These are phyloP conservation scores for Aspergillus pseudoviridinutans DNA, from an alignment of 2,329 filamentous ascomycete genomes.

Conservation along the genomic window DNA sequence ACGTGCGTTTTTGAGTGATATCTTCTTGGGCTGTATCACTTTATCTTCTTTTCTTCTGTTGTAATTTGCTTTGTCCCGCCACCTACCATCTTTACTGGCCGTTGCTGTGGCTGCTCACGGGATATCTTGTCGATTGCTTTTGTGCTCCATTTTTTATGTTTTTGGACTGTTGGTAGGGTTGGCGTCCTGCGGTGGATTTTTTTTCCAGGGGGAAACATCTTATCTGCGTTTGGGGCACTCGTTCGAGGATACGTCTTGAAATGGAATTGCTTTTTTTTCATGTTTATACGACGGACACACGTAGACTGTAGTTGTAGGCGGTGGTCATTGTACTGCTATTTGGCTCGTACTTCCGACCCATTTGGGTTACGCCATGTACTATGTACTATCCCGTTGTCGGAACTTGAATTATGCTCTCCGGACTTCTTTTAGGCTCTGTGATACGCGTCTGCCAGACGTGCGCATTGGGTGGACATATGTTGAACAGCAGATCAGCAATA, in stretches of 20 bases:
- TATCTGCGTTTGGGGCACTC: slow-evolving; percentile 12
- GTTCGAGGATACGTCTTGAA: slow-evolving; percentile 14
- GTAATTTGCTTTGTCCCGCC: slow-evolving; percentile 27
- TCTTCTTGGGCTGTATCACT: slow-evolving; percentile 17
- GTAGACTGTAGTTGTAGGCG: not conserved
- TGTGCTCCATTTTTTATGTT: slow-evolving; percentile 18
- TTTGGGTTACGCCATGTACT: not conserved
- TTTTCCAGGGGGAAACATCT: slow-evolving; percentile 24
- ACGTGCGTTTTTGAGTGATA: slow-evolving; percentile 9
- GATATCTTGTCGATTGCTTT: slow-evolving; percentile 20
- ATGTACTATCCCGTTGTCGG: not conserved
- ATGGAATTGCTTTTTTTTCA: slow-evolving; percentile 18
- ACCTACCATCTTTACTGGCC: slow-evolving; percentile 15
- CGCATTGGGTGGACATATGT: too few species aligned
- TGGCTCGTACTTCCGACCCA: not conserved
- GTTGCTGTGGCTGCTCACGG: slow-evolving; percentile 19
- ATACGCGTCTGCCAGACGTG: not conserved
- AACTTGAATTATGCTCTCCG: not conserved
- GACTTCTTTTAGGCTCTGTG: not conserved
- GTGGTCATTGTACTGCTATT: not conserved
- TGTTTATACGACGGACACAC: not conserved
- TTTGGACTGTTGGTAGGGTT: slow-evolving; percentile 26
- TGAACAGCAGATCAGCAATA: not conserved
- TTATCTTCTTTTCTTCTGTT: slow-evolving; percentile 25
- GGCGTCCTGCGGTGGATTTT: slow-evolving; percentile 37